Evolutionary conservation across 2,329 filamentous ascomycete genomes (phyloP), one percentile per base, ranked within the genome.

Genomic region (Cryphonectria parasitica): DNA sequence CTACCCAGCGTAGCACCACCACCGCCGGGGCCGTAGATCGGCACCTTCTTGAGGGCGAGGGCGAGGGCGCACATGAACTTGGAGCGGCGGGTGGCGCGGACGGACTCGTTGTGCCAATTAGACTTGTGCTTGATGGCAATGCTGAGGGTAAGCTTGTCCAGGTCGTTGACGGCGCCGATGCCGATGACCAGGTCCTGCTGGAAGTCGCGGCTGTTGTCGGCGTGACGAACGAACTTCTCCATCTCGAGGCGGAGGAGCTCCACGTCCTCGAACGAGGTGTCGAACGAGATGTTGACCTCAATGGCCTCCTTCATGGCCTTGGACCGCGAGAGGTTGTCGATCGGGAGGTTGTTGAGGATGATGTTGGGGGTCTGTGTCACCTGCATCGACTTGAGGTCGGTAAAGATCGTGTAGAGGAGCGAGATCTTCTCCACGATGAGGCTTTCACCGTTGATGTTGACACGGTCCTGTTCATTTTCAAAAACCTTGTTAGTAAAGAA

Each of bases 11-110:
- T 13, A 52, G 85, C 74, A 69, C 82, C 83, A 69, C 90, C 92
- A 71, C 92, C 94, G 56, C 91, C 94, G 69, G 95, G 95, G 28
- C 85, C 90, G 75, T 93, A 88, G 77, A 99, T 95, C 13, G 95
- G 95, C 25, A 99, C 87, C 82, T 91, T 94, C 81, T 94, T 92
- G 71, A 98, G 83, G 3, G 95, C 94, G 11, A 94, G 82, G 5
- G 96, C 91, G 71, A 99, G 85, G 0, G 96, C 96, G 78, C 95
- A 97, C 90, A 98, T 97, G 83, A 99, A 98, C 82, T 97, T 98
- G 79, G 92, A 97, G 72, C 95, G 90, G 67, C 95, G 90, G 8
- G 91, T 88, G 25, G 91, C 91, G 56, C 95, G 92, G 56, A 98
- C 87, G 1, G 88, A 86, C 75, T 97, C 95, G 80, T 98, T 94